Base-by-base conservation (phyloP, 176 grass and related monocot genomes). In the Pharus latifolius region DNA sequence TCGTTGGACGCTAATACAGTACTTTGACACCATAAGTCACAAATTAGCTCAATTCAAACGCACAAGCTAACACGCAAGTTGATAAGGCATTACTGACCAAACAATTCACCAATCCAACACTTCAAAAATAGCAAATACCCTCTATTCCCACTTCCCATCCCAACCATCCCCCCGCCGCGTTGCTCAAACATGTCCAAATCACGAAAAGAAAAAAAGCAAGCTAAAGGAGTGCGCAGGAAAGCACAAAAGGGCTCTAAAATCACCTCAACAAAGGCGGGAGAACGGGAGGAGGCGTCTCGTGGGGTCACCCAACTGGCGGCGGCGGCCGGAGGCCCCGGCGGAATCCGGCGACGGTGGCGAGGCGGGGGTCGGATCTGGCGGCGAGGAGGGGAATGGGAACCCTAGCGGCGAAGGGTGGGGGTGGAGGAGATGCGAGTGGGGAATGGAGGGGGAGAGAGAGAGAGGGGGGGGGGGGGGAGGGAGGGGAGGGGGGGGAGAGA, bases 331-430 rank as follows among this genome's bases (percentile, higher is more conserved):
- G 37, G 41, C 38, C 52, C 56, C 76, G 56, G 42, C 55, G 24
- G 49, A 72, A 81, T 41, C 69, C 69, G 71, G 52, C 24, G n/a
- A n/a, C 38, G 5, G 58, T 33, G 38, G 62, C 60, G 60, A 44
- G 60, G 41, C 1, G 32, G 46, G n/a, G 37, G 41, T 2, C 72
- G 77, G 89, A 92, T 92, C 85, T 77, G 65, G 54, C 60, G 61
- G 81, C 44, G 48, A 43, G 56, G 15, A 29, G 51, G 28, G 46
- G 51, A 75, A 63, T 69, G 79, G 56, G 45, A 57, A 73, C 73
- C 42, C 71, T 60, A 72, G 74, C 19, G 52, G 46, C 38, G 25
- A 53, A 52, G 69, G 37, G 70, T 18, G 63, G 64, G 63, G 56
- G 51, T 78, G 69, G 54, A 46, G 53, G 40, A 27, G 25, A 29